Evolutionary conservation across 495 filamentous ascomycete genomes (phyloP), one percentile per base, ranked within the genome.

Genomic region (Aspergillus leporis): DNA sequence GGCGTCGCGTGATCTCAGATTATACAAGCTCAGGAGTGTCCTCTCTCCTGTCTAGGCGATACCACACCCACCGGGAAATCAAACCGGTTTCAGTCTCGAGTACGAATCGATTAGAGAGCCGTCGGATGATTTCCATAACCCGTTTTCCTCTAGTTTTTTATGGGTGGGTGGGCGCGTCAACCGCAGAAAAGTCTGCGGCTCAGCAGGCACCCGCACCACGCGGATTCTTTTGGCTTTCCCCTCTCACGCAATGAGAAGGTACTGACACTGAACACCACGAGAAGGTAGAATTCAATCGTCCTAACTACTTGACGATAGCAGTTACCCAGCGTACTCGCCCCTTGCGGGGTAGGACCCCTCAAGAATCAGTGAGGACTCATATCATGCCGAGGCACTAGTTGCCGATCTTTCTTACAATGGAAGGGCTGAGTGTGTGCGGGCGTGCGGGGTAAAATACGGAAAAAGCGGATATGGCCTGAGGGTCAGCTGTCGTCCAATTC

Each of bases 31-130:
- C 19, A 53, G 51, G 38, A 19, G 31, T 53, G 31, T 53, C 51
- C 51, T 53, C 30, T 53, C 51, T 53, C 13, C n/a, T 53, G 31
- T 53, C 51, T 53, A 53, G 31, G 31, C 31, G 31, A 53, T 53
- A 53, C 31, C 31, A 53, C 31, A 38, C 19, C 32, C 31, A 53
- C 31, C 19, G 19, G 51, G 21, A 23, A 40, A 53, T 10, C 32
- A 28, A 53, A 16, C 32, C 34, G 38, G 51, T 16, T 53, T 34
- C 22, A 10, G 51, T 53, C 51, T 53, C 31, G 16, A 53, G 51
- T 51, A 51, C 25, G 10, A 51, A 23, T 51, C 23, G 49, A 51
- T 21, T 51, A 51, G 49, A 34, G 22, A 51, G 23, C 31, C 49
- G 49, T 51, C 49, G 49, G 25, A 51, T 51, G 25, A 23, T 51